Conservation (phyloP, 345 rosid species). For the Alliaria petiolata region DNA sequence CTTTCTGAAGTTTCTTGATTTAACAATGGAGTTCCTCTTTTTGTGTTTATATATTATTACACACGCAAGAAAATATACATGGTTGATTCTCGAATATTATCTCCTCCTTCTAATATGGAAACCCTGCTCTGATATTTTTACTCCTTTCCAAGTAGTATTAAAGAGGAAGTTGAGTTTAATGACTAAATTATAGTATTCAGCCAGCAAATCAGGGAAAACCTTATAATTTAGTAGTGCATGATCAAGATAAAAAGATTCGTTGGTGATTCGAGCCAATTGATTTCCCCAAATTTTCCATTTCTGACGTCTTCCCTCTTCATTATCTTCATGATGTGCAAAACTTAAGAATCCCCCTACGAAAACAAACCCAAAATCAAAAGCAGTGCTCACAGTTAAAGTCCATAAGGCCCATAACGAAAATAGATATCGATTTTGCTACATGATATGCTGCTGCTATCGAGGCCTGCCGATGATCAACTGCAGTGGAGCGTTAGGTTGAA, state of each 20-base stretch:
- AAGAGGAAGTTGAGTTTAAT: conserved; percentile 10
- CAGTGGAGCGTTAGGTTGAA: conserved; percentile 71
- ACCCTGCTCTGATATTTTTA: background rate
- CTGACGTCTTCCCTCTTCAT: too few relatives aligned
- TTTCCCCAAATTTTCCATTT: background rate
- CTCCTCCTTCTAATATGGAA: conserved; percentile 11
- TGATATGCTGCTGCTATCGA: conserved; percentile 55
- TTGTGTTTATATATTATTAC: conserved; percentile 24
- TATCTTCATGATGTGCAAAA: too few relatives aligned
- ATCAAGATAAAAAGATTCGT: background rate
- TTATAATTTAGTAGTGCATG: background rate
- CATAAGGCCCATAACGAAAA: too few relatives aligned
- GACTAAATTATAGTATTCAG: background rate
- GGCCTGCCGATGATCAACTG: conserved; percentile 48
- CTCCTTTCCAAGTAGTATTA: conserved; percentile 2
- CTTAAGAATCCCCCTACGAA: too few relatives aligned
- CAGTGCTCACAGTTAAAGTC: too few relatives aligned
- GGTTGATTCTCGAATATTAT: conserved; percentile 9
- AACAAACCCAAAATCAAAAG: too few relatives aligned
- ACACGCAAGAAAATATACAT: conserved; percentile 7
- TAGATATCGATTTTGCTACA: too few relatives aligned
- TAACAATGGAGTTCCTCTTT: conserved; percentile 26
- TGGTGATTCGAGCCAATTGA: conserved; percentile 8
- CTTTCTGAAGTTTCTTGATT: conserved; percentile 32
- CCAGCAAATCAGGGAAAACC: conserved; percentile 4